A percentile compares a stretch with the other conserved stretches of the same genome.
phyloP scores from a whole-genome alignment of 2,329 filamentous ascomycete genomes.

The Fusarium decemcellulare region DNA sequence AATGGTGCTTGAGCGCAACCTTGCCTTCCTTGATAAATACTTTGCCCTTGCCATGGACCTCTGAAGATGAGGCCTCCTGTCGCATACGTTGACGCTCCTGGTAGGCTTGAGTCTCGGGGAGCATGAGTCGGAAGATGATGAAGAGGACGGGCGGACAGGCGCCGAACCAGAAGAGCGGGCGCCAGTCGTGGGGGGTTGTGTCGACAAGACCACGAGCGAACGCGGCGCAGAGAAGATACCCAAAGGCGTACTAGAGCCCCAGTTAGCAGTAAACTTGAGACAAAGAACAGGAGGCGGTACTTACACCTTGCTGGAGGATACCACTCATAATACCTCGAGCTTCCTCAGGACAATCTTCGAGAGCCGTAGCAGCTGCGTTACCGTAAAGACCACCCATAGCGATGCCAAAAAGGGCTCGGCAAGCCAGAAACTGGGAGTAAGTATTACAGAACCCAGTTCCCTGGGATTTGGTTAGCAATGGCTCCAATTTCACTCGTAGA shows the following conservation, averaged over 20 bases:
- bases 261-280: neutral
- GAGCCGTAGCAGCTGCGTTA: constrained; percentile 82
- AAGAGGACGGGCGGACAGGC: constrained; percentile 85
- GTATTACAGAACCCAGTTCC: constrained; percentile 78
- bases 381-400: constrained; percentile 88
- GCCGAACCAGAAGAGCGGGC: constrained; percentile 91
- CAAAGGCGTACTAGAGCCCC: constrained; percentile 65
- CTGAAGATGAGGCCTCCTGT: constrained; percentile 52
- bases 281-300: constrained; percentile 13
- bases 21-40: constrained; percentile 83
- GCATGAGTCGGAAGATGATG: constrained; percentile 81
- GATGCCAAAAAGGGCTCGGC: constrained; percentile 81
- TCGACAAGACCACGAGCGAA: constrained; percentile 78
- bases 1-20: constrained; percentile 83
- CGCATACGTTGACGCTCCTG: constrained; percentile 76
- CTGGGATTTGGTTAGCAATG: constrained; percentile 48
- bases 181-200: constrained; percentile 85
- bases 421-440: constrained; percentile 80
- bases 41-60: constrained; percentile 52
- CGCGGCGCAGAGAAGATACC: constrained; percentile 74
- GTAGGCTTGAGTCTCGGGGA: constrained; percentile 86
- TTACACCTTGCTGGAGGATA: constrained; percentile 79
- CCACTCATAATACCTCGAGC: constrained; percentile 82
- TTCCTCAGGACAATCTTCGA: constrained; percentile 79
- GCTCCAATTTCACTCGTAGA: constrained; percentile 11